These are phyloP conservation scores for Gossypium thurberi DNA, from an alignment of 345 rosid species.

Conservation along the genomic window DNA sequence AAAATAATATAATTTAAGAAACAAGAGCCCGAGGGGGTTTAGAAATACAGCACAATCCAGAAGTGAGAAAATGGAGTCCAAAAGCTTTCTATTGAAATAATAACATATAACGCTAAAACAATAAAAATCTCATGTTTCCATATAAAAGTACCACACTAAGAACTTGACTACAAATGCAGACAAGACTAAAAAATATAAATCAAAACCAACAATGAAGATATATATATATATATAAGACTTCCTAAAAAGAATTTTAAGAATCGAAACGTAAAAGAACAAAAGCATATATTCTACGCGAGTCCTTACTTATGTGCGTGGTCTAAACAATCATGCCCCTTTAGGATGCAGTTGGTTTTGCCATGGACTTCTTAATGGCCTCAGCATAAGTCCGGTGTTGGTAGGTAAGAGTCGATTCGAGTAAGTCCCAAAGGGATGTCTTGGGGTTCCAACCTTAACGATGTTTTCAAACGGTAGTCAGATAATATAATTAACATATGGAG, in stretches of 20 bases:
- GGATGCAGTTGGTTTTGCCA: conserved; percentile 56
- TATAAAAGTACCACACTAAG: neutral
- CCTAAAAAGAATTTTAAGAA: conserved; percentile 31
- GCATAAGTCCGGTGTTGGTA: conserved; percentile 91
- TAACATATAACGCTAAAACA: no score
- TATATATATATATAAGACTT: conserved; percentile 22
- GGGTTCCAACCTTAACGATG: conserved; percentile 77
- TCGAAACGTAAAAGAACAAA: conserved; percentile 16
- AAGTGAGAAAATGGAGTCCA: neutral
- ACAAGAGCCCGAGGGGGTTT: conserved; percentile 9
- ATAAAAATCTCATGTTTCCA: no score
- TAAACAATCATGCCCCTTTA: conserved; percentile 12
- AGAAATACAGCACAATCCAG: conserved; percentile 15
- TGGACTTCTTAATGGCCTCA: conserved; percentile 74
- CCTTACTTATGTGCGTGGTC: neutral
- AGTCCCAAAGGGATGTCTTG: conserved; percentile 87
- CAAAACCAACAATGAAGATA: conserved; percentile 17
- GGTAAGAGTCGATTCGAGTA: conserved; percentile 86
- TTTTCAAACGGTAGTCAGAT: neutral
- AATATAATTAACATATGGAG: neutral
- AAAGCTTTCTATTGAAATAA: no score
- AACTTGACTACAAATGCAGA: conserved; percentile 19
- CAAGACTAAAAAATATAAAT: neutral
- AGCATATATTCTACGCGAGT: conserved; percentile 1
- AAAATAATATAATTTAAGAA: conserved; percentile 21